These are phyloP conservation scores for Penicillium rolfsii DNA, from an alignment of 2,329 filamentous ascomycete species.

Conservation along the genomic window DNA sequence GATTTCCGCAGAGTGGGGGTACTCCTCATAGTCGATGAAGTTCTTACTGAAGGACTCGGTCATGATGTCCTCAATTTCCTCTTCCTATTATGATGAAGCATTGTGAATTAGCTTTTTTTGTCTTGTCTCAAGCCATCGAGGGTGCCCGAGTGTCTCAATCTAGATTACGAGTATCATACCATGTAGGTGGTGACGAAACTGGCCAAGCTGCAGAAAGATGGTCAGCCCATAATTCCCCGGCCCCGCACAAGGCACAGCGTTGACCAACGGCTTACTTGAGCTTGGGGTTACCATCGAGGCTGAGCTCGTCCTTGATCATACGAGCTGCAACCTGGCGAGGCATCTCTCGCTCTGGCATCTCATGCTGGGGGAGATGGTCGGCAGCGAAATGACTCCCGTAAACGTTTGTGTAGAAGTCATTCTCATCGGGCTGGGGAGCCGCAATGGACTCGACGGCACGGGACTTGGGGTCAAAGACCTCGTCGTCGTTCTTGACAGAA, in stretches of 20 bases:
- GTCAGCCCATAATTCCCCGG: slow-evolving; percentile 13
- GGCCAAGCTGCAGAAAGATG: slow-evolving; percentile 64
- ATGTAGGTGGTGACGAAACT: slow-evolving; percentile 97
- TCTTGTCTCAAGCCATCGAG: not conserved
- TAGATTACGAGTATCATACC: slow-evolving; percentile 55
- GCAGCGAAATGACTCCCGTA: slow-evolving; percentile 86
- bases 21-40: slow-evolving; percentile 89
- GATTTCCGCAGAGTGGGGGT: slow-evolving; percentile 78
- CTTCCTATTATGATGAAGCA: slow-evolving; percentile 62
- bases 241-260: not conserved
- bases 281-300: slow-evolving; percentile 87
- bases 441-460: slow-evolving; percentile 53
- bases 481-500: slow-evolving; percentile 41
- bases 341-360: slow-evolving; percentile 92
- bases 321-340: slow-evolving; percentile 90
- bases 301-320: slow-evolving; percentile 94
- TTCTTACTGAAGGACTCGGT: slow-evolving; percentile 89
- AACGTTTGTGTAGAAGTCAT: slow-evolving; percentile 71
- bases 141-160: not conserved
- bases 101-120: not conserved
- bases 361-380: slow-evolving; percentile 75
- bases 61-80: slow-evolving; percentile 96
- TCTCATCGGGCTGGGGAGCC: slow-evolving; percentile 44
- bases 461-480: slow-evolving; percentile 40
- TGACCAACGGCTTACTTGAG: slow-evolving; percentile 53